Conservation (phyloP, 2,329 filamentous ascomycete species). For the Ophiostoma ulmi region DNA sequence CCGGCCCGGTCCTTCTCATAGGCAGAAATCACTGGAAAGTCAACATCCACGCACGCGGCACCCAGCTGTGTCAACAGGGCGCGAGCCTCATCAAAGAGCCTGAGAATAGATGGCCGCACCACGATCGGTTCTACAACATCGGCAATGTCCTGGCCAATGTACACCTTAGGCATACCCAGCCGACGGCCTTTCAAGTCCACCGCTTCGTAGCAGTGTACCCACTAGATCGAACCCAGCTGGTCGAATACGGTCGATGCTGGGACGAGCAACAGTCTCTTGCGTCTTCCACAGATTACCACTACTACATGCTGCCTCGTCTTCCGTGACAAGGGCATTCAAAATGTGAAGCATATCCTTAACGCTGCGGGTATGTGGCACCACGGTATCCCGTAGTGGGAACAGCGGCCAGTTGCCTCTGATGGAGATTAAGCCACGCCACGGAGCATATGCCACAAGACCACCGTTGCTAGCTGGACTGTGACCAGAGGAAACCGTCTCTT, state of each 20-base stretch:
- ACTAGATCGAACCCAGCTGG: neutral
- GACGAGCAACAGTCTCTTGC: neutral
- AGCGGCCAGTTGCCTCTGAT: constrained; percentile 51
- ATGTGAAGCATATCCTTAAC: neutral
- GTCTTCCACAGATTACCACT: neutral
- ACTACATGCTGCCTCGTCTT: neutral
- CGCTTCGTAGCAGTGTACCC: neutral
- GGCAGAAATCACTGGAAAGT: neutral
- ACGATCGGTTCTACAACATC: neutral
- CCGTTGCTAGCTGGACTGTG: neutral
- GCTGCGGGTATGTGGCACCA: constrained; percentile 36
- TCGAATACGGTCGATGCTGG: neutral
- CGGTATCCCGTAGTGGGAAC: constrained; percentile 52
- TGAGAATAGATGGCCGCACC: neutral
- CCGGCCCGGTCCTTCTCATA: neutral
- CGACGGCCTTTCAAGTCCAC: neutral
- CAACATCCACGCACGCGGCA: neutral
- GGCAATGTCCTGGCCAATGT: neutral
- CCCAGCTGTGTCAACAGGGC: neutral
- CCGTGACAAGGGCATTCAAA: neutral
- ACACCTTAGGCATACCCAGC: neutral
- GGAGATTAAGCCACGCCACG: constrained; percentile 48
- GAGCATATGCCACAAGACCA: constrained; percentile 46
- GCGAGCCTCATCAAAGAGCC: neutral
- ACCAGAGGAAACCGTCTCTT: neutral